Conservation (phyloP, 1,284 basidiomycete species). For the Trametes polyzona region DNA sequence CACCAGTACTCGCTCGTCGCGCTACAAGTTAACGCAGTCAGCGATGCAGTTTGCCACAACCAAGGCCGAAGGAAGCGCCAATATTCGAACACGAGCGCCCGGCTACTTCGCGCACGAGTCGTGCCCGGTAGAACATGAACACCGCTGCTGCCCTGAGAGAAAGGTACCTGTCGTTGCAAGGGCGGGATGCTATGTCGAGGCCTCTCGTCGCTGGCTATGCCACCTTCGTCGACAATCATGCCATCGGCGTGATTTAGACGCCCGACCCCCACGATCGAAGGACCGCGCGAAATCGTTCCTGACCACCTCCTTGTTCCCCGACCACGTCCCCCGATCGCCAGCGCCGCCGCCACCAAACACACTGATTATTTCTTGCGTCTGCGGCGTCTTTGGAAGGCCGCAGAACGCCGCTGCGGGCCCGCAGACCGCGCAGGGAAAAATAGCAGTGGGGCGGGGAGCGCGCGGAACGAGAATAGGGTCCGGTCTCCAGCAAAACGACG, state of each 20-base stretch:
- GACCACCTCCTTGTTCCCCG: background rate
- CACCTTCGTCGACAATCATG: background rate
- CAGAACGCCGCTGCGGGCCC: background rate
- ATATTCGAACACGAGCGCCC: background rate
- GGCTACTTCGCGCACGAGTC: background rate
- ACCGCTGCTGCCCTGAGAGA: background rate
- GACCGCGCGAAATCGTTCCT: background rate
- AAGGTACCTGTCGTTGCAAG: background rate
- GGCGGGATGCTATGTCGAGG: background rate
- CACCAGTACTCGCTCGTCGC: constrained; percentile 74
- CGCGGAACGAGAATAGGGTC: background rate
- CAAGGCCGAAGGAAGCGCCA: background rate
- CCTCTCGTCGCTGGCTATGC: background rate
- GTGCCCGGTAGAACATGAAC: background rate
- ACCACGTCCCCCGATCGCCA: constrained; percentile 1
- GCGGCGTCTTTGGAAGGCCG: background rate
- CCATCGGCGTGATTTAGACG: background rate
- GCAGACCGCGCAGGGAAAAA: background rate
- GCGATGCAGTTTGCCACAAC: background rate
- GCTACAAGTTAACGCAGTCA: constrained; percentile 41
- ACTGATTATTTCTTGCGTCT: constrained; percentile 4
- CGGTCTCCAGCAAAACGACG: background rate
- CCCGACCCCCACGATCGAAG: background rate
- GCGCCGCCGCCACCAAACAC: constrained; percentile 1
- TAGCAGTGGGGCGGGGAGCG: background rate